A percentile compares a stretch with the other conserved stretches of the same genome.
phyloP scores from a whole-genome alignment of 1,284 basidiomycete species.

The Apiotrichum mycotoxinovorans region DNA sequence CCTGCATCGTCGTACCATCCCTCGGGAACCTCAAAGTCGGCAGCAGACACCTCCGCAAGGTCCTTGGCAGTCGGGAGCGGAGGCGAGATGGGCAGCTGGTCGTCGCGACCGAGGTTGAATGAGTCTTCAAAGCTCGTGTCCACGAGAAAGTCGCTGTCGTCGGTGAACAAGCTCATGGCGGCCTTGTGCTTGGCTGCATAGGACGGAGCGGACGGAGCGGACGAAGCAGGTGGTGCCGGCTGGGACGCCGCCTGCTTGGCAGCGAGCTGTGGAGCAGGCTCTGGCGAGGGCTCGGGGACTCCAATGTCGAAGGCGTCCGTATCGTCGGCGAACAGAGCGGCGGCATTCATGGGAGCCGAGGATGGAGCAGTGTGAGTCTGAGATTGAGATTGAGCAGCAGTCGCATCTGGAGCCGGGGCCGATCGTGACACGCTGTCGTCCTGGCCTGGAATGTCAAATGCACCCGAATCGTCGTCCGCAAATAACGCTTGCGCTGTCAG shows the following conservation, averaged over 20 bases:
- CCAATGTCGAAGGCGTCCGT: conserved; percentile 15
- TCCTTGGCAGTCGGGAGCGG: background rate
- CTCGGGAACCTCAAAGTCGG: conserved; percentile 38
- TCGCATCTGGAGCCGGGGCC: background rate
- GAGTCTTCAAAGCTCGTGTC: conserved; percentile 38
- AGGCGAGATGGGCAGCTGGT: background rate
- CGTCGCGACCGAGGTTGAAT: conserved; percentile 16
- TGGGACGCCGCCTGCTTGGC: background rate
- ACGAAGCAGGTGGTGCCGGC: too few species aligned
- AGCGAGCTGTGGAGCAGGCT: background rate
- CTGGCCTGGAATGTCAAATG: conserved; percentile 7
- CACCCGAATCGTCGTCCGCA: conserved; percentile 4
- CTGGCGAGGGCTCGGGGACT: background rate
- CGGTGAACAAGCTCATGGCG: conserved; percentile 21
- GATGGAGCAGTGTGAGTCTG: background rate
- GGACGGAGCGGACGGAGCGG: background rate
- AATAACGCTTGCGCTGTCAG: conserved; percentile 14
- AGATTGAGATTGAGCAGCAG: background rate
- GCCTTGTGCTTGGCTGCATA: background rate
- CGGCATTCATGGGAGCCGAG: background rate
- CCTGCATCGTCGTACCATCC: conserved; percentile 47
- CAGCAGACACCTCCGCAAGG: conserved; percentile 6
- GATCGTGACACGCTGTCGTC: background rate
- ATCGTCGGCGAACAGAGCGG: conserved; percentile 3
- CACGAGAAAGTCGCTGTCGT: conserved; percentile 33